These are phyloP conservation scores for Hymenoscyphus linearis DNA, from an alignment of 2,329 filamentous ascomycete species.

Conservation along the genomic window DNA sequence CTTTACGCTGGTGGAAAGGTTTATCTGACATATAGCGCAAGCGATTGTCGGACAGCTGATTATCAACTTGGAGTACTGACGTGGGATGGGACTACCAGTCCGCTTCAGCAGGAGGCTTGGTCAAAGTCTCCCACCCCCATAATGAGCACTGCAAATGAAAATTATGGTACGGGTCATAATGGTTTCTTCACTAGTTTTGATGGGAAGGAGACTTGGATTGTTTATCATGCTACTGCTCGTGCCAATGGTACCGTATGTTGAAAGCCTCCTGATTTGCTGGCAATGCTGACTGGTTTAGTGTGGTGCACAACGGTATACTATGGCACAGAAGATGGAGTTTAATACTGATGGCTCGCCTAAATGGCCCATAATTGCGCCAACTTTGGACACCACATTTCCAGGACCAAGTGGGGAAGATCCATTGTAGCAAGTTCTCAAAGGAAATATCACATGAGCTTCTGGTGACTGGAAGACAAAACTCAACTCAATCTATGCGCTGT, in stretches of 20 bases:
- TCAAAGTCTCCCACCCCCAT: conserved; percentile 36
- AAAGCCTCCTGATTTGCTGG: background rate
- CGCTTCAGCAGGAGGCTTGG: conserved; percentile 41
- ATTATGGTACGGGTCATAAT: background rate
- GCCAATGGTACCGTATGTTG: background rate
- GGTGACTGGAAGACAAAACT: no score
- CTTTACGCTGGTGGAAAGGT: conserved; percentile 49
- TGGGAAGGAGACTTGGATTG: background rate
- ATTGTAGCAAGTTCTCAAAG: no score
- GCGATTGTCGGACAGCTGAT: conserved; percentile 50
- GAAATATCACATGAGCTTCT: no score
- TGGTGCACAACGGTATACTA: background rate
- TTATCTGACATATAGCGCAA: conserved; percentile 49
- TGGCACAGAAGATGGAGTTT: background rate
- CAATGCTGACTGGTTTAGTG: background rate
- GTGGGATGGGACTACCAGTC: conserved; percentile 47
- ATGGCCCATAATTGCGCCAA: background rate
- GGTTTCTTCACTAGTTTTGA: background rate
- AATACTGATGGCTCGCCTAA: background rate
- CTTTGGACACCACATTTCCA: background rate
- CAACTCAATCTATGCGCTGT: no score
- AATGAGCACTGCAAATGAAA: background rate
- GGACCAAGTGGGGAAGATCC: background rate
- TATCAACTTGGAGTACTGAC: conserved; percentile 50
- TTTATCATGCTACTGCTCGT: background rate